phyloP scores from a whole-genome alignment of 257 asterid genomes.

The Petunia axillaris region DNA sequence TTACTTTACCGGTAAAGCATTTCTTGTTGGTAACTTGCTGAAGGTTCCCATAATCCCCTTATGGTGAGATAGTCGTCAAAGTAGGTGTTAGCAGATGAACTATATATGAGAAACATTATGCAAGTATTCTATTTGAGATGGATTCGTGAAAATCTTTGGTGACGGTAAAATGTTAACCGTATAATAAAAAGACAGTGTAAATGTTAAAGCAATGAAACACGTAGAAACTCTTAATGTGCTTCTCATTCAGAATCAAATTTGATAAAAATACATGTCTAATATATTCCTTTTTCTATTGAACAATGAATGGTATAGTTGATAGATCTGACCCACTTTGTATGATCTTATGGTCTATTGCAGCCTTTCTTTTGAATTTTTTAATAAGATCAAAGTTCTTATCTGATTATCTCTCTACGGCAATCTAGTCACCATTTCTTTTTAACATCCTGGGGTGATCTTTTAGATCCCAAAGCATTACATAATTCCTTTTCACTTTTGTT shows the following conservation, averaged over 20 bases:
- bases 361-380: not conserved
- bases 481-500: not conserved
- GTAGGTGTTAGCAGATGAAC: constrained; percentile 11
- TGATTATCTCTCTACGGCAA: constrained; percentile 6
- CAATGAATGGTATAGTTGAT: not conserved
- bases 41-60: not conserved
- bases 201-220: constrained; percentile 18
- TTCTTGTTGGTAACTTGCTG: not conserved
- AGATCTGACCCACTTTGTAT: constrained; percentile 13
- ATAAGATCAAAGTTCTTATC: not conserved
- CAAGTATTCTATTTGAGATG: not conserved
- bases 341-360: not conserved
- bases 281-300: not conserved
- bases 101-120: constrained; percentile 16
- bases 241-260: constrained; percentile 4
- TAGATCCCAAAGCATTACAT: constrained; percentile 11
- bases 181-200: too few species aligned
- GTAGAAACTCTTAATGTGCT: constrained; percentile 3
- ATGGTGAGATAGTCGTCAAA: constrained; percentile 12
- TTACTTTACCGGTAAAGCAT: too few species aligned
- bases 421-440: not conserved
- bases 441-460: not conserved
- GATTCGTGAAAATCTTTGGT: not conserved
- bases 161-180: not conserved
- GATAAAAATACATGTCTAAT: not conserved